Conservation (phyloP, 2,329 filamentous ascomycete species). For the Colletotrichum horii region DNA sequence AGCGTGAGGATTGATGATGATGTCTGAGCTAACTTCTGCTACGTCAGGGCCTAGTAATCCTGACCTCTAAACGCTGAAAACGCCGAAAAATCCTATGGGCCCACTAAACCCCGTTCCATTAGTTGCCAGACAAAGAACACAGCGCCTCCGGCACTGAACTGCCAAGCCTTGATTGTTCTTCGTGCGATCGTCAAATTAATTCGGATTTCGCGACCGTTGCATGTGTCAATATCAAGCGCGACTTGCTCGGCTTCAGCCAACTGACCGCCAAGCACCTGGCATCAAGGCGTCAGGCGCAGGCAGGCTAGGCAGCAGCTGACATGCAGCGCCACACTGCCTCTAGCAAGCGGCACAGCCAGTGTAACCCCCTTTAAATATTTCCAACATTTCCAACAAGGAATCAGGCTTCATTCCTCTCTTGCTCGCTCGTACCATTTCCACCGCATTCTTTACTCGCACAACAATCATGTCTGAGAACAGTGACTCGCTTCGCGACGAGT, state of each 20-base stretch:
- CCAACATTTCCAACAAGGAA: not conserved
- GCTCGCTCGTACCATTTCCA: not conserved
- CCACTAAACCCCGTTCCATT: no score
- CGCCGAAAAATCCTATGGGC: no score
- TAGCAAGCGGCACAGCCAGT: not conserved
- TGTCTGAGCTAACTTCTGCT: no score
- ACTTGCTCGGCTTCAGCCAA: not conserved
- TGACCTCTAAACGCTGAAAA: no score
- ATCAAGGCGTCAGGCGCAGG: not conserved
- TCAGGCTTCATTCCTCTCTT: not conserved
- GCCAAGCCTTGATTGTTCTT: not conserved
- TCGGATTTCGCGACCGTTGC: not conserved
- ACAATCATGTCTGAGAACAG: not conserved
- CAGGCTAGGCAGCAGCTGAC: not conserved
- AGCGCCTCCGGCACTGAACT: not conserved
- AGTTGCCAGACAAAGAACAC: no score
- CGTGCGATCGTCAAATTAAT: not conserved
- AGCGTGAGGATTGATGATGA: no score
- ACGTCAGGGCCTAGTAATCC: no score
- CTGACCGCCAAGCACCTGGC: not conserved
- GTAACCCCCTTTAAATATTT: not conserved
- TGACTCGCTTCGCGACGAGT: not conserved
- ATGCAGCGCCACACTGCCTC: not conserved
- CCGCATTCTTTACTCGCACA: not conserved
- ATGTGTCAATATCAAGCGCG: not conserved